Evolutionary conservation across 169 alveolate genomes (phyloP).

Genomic region (Eimeria zaria): DNA sequence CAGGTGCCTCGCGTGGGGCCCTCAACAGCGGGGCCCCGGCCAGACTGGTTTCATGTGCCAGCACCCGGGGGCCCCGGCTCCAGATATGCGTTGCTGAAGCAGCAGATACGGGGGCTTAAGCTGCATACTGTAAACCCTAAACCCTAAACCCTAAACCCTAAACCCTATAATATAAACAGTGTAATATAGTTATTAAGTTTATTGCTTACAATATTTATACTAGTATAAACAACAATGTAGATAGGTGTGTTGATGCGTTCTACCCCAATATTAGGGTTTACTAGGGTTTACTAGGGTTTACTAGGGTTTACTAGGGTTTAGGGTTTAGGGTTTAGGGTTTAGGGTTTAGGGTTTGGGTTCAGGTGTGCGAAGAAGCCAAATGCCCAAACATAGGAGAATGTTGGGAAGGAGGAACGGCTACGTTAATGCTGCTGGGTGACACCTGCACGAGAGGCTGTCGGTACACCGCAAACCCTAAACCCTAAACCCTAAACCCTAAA

Average conservation of each 20-base stretch:
- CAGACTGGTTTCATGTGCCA: constrained; percentile 90
- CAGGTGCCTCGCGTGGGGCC: constrained; percentile 85
- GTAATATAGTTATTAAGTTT: too few relatives aligned
- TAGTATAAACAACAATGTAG: too few relatives aligned
- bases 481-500: constrained; percentile 39
- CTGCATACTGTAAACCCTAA: constrained; percentile 84
- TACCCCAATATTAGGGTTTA: too few relatives aligned
- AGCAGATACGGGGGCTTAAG: constrained; percentile 83
- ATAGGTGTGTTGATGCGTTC: too few relatives aligned
- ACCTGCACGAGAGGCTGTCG: constrained; percentile 3
- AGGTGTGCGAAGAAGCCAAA: constrained; percentile 35
- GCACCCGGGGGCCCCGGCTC: constrained; percentile 85
- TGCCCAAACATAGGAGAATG: too few relatives aligned
- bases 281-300: not conserved
- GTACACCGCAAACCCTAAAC: constrained; percentile 32
- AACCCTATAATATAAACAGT: too few relatives aligned
- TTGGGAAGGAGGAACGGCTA: too few relatives aligned
- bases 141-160: constrained; percentile 66
- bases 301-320: not conserved
- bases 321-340: constrained; percentile 1
- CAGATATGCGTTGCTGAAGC: constrained; percentile 76
- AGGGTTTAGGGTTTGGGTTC: not conserved
- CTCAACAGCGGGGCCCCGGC: constrained; percentile 85
- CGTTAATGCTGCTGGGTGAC: constrained; percentile 40
- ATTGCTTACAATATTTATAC: too few relatives aligned